Percentiles rank a stretch among this genome's conserved stretches.
Evolutionary conservation across 2,329 filamentous ascomycete species (phyloP).

Genomic region (Ophiostoma quercus): DNA sequence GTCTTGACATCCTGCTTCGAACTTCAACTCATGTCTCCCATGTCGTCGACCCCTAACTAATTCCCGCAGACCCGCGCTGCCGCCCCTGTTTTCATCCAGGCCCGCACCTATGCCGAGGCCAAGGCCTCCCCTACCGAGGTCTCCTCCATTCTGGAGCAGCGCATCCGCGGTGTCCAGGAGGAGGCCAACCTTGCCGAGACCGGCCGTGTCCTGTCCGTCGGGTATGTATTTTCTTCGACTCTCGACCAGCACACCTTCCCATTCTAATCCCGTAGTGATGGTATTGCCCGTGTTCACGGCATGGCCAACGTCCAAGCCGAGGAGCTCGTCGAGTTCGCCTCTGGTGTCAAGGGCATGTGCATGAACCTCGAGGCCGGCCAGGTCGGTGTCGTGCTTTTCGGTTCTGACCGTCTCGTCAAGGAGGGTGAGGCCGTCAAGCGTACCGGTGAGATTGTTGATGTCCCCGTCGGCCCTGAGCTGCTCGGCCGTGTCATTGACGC

Average conservation of each 20-base stretch:
- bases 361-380: slow-evolving; percentile 99
- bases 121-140: slow-evolving; percentile 97
- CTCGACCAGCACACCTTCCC: not conserved
- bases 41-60: not conserved
- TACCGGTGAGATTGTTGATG: slow-evolving; percentile 98
- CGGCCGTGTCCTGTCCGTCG: slow-evolving; percentile 95
- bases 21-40: not conserved
- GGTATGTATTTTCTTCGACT: slow-evolving; percentile 59
- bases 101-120: slow-evolving; percentile 87
- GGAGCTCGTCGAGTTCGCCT: slow-evolving; percentile 99
- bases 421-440: slow-evolving; percentile 99
- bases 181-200: slow-evolving; percentile 96
- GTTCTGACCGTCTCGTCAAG: slow-evolving; percentile 99
- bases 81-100: slow-evolving; percentile 70
- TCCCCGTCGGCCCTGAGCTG: slow-evolving; percentile 86
- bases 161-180: slow-evolving; percentile 97
- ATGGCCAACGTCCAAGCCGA: slow-evolving; percentile 99
- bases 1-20: slow-evolving; percentile 3
- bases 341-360: slow-evolving; percentile 99
- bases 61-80: slow-evolving; percentile 69
- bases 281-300: slow-evolving; percentile 99
- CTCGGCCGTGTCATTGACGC: slow-evolving; percentile 98
- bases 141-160: slow-evolving; percentile 98
- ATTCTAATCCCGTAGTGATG: slow-evolving; percentile 65
- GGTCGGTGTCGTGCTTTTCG: slow-evolving; percentile 99